Percentiles rank a stretch among this genome's conserved stretches.
These are phyloP conservation scores for Madurella mycetomatis DNA, from an alignment of 2,329 filamentous ascomycete species.

Conservation along the genomic window DNA sequence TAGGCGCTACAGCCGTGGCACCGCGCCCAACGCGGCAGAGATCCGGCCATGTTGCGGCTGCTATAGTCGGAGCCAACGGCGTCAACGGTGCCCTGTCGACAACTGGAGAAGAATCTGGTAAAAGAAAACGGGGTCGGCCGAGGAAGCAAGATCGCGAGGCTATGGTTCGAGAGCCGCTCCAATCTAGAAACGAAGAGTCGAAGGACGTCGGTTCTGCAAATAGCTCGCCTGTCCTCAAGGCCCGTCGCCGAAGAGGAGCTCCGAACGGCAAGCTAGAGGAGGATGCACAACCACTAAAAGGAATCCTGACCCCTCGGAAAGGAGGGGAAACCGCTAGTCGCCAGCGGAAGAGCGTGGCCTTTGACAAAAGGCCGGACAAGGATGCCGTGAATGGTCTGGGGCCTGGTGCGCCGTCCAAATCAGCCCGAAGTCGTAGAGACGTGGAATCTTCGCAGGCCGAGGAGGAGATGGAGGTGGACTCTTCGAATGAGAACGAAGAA, in stretches of 20 bases:
- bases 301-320: slow-evolving; percentile 53
- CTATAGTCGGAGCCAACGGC: background rate
- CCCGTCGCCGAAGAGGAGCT: background rate
- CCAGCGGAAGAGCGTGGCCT: slow-evolving; percentile 52
- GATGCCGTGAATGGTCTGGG: slow-evolving; percentile 48
- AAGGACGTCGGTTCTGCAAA: background rate
- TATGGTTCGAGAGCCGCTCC: background rate
- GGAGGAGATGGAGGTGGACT: slow-evolving; percentile 11
- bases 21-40: background rate
- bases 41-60: background rate
- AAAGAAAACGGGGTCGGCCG: slow-evolving; percentile 20
- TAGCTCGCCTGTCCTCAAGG: background rate
- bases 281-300: slow-evolving; percentile 38
- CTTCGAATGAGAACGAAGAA: slow-evolving; percentile 15
- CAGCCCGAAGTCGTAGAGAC: slow-evolving; percentile 9
- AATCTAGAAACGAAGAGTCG: background rate
- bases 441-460: background rate
- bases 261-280: slow-evolving; percentile 7
- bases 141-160: slow-evolving; percentile 13
- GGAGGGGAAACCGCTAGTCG: slow-evolving; percentile 25
- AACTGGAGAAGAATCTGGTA: slow-evolving; percentile 1
- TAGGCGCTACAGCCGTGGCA: slow-evolving; percentile 4
- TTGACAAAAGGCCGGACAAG: slow-evolving; percentile 40
- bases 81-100: background rate
- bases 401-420: slow-evolving; percentile 17